Base-by-base conservation (phyloP, 306 rosid species). In the Rubus parviflorus region DNA sequence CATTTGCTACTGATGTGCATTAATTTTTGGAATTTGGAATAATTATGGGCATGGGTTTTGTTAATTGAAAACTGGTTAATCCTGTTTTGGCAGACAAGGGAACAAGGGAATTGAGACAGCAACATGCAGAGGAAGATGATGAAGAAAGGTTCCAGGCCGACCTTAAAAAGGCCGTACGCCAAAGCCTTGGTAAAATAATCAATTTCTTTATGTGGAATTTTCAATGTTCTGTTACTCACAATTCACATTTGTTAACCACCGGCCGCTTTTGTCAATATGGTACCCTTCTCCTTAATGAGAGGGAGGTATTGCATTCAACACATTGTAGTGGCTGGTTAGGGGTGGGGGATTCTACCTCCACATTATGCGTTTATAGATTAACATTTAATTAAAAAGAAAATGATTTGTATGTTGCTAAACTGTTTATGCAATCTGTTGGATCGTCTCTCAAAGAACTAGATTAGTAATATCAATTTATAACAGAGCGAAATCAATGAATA, bases 81-180 rank as follows among this genome's bases (percentile, higher is more conserved):
- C 52, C 81, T 72, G 57, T 53, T 81, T 61, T 56, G 51, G 87
- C 81, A 82, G 92, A 81, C 78, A 85, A 86, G 72, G 90, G 85
- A 75, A 58, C 87, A 69, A 88, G 72, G 80, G 78, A 75, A 46
- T 69, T 81, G 85, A 84, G 81, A 81, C 94, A 84, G 83, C 77
- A 71, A 74, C 89, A 82, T 37, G 84, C 83, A 74, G 90, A 91
- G 74, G 93, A 86, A 45, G 98, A 90, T 9, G 96, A 91, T 73
- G 99, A 96, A 84, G 90, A 96, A 86, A 86, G 93, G 84, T 96
- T 93, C 78, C 98, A 91, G 87, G 99, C 97, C 68, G 99, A 96
- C 75, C 87, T 96, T 76, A 81, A 91, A 82, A 88, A 76, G 81
- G 99, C 99, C 6, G 90, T 89, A 78, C 92, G 84, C 81, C 93